Percentiles rank a stretch among this genome's conserved stretches.
phyloP scores from a whole-genome alignment of 2,329 filamentous ascomycete genomes.

The Bimuria novae-zelandiae region DNA sequence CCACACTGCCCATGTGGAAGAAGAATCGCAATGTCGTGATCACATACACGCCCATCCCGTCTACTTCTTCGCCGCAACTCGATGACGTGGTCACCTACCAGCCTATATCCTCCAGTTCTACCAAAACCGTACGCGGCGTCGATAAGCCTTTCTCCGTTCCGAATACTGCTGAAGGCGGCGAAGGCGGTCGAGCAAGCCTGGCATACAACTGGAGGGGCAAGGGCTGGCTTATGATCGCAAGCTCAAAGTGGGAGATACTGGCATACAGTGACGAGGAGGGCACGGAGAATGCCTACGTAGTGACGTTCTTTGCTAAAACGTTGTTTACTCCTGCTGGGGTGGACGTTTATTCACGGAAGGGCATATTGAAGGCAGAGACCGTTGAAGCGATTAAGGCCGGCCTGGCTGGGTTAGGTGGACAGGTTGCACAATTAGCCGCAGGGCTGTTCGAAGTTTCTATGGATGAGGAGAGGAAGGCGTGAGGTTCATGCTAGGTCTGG shows the following conservation, averaged over 20 bases:
- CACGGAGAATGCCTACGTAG: constrained; percentile 65
- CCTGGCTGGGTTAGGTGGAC: constrained; percentile 56
- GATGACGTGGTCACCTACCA: constrained; percentile 78
- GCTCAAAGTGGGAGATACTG: constrained; percentile 79
- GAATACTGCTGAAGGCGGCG: constrained; percentile 13
- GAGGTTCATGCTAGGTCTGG: not conserved
- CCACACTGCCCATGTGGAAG: constrained; percentile 70
- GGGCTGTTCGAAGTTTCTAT: constrained; percentile 53
- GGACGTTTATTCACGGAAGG: constrained; percentile 73
- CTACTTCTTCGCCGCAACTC: constrained; percentile 48
- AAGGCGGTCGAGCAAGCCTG: constrained; percentile 55
- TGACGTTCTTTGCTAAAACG: constrained; percentile 84
- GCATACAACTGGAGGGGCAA: constrained; percentile 72
- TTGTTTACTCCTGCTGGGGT: constrained; percentile 82
- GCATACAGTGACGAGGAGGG: constrained; percentile 68
- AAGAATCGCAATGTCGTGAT: constrained; percentile 79
- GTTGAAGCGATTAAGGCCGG: constrained; percentile 61
- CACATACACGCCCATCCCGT: constrained; percentile 62
- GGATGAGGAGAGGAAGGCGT: constrained; percentile 26
- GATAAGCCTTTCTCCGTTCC: constrained; percentile 56
- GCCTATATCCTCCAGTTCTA: constrained; percentile 53
- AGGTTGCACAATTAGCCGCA: constrained; percentile 59
- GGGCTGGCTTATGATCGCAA: constrained; percentile 72
- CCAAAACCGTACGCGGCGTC: constrained; percentile 68
- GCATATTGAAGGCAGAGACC: constrained; percentile 61